Evolutionary conservation across 108 stramenopile species (phyloP).

Genomic region (Chaetoceros tenuissimus): DNA sequence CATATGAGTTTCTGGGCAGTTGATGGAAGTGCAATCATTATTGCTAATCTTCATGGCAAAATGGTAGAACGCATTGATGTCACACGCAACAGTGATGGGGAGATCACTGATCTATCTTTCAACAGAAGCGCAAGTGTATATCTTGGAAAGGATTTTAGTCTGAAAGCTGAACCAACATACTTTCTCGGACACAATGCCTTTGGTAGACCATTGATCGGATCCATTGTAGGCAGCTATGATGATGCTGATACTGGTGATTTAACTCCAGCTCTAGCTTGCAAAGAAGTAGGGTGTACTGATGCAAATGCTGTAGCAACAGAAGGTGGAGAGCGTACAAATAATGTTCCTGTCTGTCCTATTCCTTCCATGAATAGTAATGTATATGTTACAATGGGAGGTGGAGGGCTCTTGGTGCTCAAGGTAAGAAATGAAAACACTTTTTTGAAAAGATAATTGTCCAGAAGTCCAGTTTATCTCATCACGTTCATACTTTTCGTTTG

Average conservation of each 20-base stretch:
- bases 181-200: constrained; percentile 18
- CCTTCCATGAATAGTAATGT: neutral
- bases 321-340: constrained; percentile 14
- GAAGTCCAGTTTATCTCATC: too few species aligned
- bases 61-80: constrained; percentile 25
- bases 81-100: constrained; percentile 5
- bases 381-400: constrained; percentile 19
- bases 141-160: constrained; percentile 10
- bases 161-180: constrained; percentile 10
- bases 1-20: constrained; percentile 26
- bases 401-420: constrained; percentile 19
- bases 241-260: constrained; percentile 9
- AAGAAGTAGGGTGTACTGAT: constrained; percentile 16
- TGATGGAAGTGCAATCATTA: constrained; percentile 14
- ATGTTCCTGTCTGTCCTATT: constrained; percentile 28
- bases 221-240: constrained; percentile 11
- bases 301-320: neutral
- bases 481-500: too few species aligned
- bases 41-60: constrained; percentile 23
- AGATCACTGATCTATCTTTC: constrained; percentile 12
- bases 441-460: too few species aligned
- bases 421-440: too few species aligned
- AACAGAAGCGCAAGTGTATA: constrained; percentile 16
- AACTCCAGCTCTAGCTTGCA: constrained; percentile 18
- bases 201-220: constrained; percentile 13